Evolutionary conservation across 768 basidiomycete species (phyloP).

Genomic region (Russula olivacea): DNA sequence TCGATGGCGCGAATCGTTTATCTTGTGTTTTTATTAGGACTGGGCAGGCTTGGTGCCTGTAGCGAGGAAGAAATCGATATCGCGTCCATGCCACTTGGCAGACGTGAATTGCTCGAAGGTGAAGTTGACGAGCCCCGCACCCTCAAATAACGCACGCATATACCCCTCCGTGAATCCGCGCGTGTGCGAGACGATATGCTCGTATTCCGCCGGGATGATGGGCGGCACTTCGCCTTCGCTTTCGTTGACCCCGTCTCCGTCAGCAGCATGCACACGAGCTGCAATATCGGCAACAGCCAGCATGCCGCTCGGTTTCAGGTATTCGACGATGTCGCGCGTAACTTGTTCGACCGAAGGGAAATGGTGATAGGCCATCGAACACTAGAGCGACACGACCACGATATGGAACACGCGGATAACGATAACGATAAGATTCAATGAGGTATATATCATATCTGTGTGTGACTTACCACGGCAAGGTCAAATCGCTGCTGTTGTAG

Average conservation of each 20-base stretch:
- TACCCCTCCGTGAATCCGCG: constrained; percentile 47
- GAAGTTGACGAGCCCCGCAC: constrained; percentile 46
- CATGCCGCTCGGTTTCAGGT: constrained; percentile 56
- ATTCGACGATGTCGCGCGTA: constrained; percentile 47
- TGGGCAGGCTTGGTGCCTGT: constrained; percentile 10
- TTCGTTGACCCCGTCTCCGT: neutral
- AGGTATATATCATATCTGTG: too few species aligned
- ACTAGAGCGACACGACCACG: constrained; percentile 37
- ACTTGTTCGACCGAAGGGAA: constrained; percentile 44
- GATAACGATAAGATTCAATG: neutral
- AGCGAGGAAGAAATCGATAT: constrained; percentile 14
- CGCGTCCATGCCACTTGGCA: constrained; percentile 9
- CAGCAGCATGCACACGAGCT: neutral
- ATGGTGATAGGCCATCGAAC: constrained; percentile 60
- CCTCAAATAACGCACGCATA: constrained; percentile 46
- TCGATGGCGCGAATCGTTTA: neutral
- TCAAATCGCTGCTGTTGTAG: constrained; percentile 58
- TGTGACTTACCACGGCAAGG: constrained; percentile 50
- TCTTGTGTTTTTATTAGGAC: too few species aligned
- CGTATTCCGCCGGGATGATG: constrained; percentile 31
- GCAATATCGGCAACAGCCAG: constrained; percentile 52
- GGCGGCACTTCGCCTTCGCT: constrained; percentile 18
- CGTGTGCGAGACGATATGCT: constrained; percentile 49
- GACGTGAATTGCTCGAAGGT: constrained; percentile 27
- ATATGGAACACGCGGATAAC: neutral